Evolutionary conservation across 768 basidiomycete genomes (phyloP).

Genomic region (Tylopilus subfusipes): DNA sequence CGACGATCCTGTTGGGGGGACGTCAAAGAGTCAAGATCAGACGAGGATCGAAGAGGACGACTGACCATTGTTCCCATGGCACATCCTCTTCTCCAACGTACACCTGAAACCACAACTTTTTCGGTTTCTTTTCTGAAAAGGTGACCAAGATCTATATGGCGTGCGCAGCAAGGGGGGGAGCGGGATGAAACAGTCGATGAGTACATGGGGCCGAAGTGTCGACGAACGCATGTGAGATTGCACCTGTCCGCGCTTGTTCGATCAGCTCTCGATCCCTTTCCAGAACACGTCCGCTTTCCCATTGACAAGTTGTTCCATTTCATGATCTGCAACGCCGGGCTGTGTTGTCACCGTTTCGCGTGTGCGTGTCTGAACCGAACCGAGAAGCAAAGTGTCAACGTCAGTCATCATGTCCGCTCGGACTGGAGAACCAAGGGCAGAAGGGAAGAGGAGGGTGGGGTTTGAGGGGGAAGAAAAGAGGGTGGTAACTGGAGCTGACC

Average conservation of each 20-base stretch:
- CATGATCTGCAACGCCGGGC: no score
- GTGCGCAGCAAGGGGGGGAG: neutral
- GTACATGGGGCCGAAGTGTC: neutral
- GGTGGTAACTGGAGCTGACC: slow-evolving; percentile 41
- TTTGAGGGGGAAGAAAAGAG: no score
- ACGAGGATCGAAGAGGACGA: neutral
- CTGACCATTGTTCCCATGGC: slow-evolving; percentile 84
- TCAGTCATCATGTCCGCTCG: neutral
- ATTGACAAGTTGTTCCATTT: slow-evolving; percentile 64
- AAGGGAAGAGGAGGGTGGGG: no score
- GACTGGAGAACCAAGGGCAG: neutral
- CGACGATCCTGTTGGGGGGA: slow-evolving; percentile 57
- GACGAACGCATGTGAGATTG: neutral
- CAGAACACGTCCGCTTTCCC: slow-evolving; percentile 78
- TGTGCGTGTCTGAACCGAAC: neutral
- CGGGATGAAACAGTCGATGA: slow-evolving; percentile 18
- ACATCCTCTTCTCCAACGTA: slow-evolving; percentile 76
- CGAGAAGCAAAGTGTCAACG: neutral
- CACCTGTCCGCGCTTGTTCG: slow-evolving; percentile 69
- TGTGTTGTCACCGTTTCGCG: no score
- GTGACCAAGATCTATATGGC: slow-evolving; percentile 55
- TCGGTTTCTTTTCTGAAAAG: slow-evolving; percentile 72
- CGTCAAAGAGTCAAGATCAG: neutral
- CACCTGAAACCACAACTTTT: slow-evolving; percentile 75
- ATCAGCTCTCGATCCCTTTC: slow-evolving; percentile 65